Evolutionary conservation across 2,329 filamentous ascomycete genomes (phyloP), one percentile per base, ranked within the genome.

Genomic region (Sarocladiaceae sp.): DNA sequence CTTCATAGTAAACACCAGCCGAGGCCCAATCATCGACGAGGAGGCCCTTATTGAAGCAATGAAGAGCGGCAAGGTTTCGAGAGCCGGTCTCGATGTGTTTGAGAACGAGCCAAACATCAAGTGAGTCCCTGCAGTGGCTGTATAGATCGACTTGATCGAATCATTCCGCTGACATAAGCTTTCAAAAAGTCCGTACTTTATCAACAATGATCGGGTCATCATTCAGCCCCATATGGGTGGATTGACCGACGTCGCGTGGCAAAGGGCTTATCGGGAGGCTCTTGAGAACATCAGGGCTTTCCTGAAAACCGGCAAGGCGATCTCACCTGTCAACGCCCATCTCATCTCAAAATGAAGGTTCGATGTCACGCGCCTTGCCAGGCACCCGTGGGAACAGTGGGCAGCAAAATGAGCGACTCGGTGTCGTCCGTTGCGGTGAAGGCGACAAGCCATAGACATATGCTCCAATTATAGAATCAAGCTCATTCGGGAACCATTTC

Each of bases 1-100:
- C 0, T 62, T 66, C 44, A 49, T 76, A 3, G 55, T 75, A 29
- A 75, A 76, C 50, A 74, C 72, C 1, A 67, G 70, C 1, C 59
- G 72, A 4, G 72, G 72, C 1, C 62, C 63, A 21, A 55, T 75
- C 4, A 57, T 75, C 1, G 66, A 75, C 48, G 69, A 74, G 50
- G 55, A 55, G 5, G 69, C 70, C 1, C 48, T 75, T 26, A 58
- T 68, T 12, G 53, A 55, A 7, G 72, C 69, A 0, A 53, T 75
- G 6, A 58, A 69, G 48, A 59, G 53, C 2, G 69, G 71, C 6
- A 67, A 69, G 44, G 48, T 74, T 5, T 57, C 56, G 1, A 56
- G 65, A 2, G 70, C 67, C 1, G 72, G 71, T 0, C 48, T 74
- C 24, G 69, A 74, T 49, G 69, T 72, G 1, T 62, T 70, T 21